Percentiles rank a stretch among this genome's conserved stretches.
phyloP scores from a whole-genome alignment of 1,139 yeast genomes.

The Suhomyces bolitotheri region DNA sequence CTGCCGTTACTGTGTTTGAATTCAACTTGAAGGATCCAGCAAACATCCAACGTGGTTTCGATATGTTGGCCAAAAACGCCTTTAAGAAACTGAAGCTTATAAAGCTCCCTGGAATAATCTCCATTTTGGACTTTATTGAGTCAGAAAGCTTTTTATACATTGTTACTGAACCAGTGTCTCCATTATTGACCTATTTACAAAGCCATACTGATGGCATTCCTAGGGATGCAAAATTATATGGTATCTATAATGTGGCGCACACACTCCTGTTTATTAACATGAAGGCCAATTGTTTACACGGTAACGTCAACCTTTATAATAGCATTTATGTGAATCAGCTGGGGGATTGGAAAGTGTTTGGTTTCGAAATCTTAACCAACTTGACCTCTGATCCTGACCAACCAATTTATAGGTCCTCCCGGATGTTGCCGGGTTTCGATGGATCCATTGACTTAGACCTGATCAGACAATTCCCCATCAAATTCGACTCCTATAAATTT shows the following conservation, averaged over 20 bases:
- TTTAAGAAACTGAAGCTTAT: conserved; percentile 64
- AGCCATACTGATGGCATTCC: conserved; percentile 20
- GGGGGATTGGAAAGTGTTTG: conserved; percentile 87
- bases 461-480: conserved; percentile 40
- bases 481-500: conserved; percentile 63
- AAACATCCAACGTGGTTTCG: conserved; percentile 29
- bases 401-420: conserved; percentile 38
- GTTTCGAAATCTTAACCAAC: conserved; percentile 71
- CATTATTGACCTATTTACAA: conserved; percentile 45
- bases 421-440: conserved; percentile 25
- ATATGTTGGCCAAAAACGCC: conserved; percentile 61
- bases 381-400: conserved; percentile 52
- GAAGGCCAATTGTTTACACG: conserved; percentile 66
- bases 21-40: conserved; percentile 51
- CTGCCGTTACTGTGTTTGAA: conserved; percentile 60
- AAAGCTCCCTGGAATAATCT: conserved; percentile 76
- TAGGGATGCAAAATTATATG: conserved; percentile 51
- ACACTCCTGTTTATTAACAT: conserved; percentile 63
- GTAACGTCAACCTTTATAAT: conserved; percentile 52
- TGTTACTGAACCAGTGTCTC: conserved; percentile 75
- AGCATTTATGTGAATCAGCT: conserved; percentile 60
- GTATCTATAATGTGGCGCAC: conserved; percentile 56
- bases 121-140: conserved; percentile 69
- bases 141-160: conserved; percentile 62
- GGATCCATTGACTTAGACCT: conserved; percentile 47